phyloP scores from a whole-genome alignment of 129 eudicot species.

The Smallanthus sonchifolius region DNA sequence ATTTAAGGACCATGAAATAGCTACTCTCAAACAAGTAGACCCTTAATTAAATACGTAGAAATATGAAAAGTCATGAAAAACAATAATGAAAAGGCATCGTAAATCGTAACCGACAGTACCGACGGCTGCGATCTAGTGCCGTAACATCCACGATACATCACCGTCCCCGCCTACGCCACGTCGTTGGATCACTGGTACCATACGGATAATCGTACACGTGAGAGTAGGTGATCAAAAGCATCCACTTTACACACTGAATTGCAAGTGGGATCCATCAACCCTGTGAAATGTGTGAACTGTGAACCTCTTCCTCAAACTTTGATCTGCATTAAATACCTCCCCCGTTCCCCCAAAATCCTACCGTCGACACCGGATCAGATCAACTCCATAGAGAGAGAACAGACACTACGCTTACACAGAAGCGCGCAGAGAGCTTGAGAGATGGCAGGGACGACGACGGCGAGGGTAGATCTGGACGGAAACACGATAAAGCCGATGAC shows the following conservation, averaged over 20 bases:
- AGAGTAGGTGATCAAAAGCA: conserved; percentile 3
- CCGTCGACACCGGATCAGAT: conserved; percentile 22
- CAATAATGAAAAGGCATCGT: background rate
- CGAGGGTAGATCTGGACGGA: conserved; percentile 92
- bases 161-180: background rate
- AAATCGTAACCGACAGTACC: conserved; percentile 8
- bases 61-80: background rate
- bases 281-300: conserved; percentile 21
- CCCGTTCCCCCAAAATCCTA: conserved; percentile 11
- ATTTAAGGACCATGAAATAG: too few species aligned
- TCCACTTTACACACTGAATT: conserved; percentile 9
- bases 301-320: conserved; percentile 31
- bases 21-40: too few species aligned
- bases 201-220: conserved; percentile 1
- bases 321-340: conserved; percentile 46
- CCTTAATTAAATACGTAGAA: too few species aligned
- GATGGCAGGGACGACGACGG: conserved; percentile 32
- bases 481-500: conserved; percentile 66
- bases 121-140: conserved; percentile 20
- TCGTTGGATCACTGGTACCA: conserved; percentile 11
- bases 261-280: conserved; percentile 23
- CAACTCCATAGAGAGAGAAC: background rate
- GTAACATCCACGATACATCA: conserved; percentile 6
- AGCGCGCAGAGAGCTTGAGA: background rate
- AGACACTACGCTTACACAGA: background rate